phyloP scores from a whole-genome alignment of 257 asterid species.

The Penstemon davidsonii region DNA sequence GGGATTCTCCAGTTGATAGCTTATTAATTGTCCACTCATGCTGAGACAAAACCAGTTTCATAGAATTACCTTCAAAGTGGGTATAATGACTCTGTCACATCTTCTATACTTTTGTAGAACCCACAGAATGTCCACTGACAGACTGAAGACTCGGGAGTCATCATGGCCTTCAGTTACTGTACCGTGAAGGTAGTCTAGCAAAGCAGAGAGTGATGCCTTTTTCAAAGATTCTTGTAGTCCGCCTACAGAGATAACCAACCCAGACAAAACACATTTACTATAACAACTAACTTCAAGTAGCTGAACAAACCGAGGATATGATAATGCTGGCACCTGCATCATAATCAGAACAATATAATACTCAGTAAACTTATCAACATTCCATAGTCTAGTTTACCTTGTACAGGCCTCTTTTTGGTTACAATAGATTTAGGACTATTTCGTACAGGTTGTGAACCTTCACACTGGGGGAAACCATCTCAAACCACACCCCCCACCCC shows the following conservation, averaged over 20 bases:
- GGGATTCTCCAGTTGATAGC: background rate
- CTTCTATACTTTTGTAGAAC: slow-evolving; percentile 65
- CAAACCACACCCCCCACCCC: no score
- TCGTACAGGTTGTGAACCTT: no score
- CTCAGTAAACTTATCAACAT: slow-evolving; percentile 25
- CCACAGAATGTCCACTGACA: slow-evolving; percentile 80
- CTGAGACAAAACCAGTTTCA: slow-evolving; percentile 17
- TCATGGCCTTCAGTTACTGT: slow-evolving; percentile 42
- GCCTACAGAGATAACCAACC: slow-evolving; percentile 86
- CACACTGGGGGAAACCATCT: no score
- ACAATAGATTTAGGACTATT: no score
- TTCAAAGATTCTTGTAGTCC: slow-evolving; percentile 88
- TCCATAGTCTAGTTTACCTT: background rate
- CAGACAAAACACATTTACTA: slow-evolving; percentile 71
- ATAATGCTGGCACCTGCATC: slow-evolving; percentile 76
- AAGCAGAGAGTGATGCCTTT: slow-evolving; percentile 74
- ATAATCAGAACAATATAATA: slow-evolving; percentile 28
- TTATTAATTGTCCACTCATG: background rate
- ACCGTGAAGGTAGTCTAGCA: slow-evolving; percentile 67
- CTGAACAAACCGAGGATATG: slow-evolving; percentile 78
- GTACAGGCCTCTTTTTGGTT: no score
- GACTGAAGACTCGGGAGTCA: slow-evolving; percentile 45
- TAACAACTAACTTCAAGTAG: slow-evolving; percentile 67
- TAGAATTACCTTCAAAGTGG: slow-evolving; percentile 79
- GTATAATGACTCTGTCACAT: slow-evolving; percentile 78